Conservation (phyloP, 345 rosid species). For the Sonneratia alba region DNA sequence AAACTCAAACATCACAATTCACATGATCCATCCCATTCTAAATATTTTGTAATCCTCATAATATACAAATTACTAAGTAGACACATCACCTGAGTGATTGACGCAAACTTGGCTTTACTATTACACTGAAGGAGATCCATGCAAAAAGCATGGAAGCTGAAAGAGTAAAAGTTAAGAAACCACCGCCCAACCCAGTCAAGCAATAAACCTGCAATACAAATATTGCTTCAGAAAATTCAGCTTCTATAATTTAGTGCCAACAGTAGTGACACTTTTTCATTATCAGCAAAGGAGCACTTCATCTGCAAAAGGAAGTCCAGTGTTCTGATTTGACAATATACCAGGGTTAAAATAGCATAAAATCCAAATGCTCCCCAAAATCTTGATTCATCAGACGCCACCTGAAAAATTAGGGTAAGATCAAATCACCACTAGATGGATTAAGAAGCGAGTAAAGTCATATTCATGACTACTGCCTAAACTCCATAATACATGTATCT, state of each 20-base stretch:
- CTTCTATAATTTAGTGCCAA: constrained; percentile 1
- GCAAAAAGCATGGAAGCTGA: constrained; percentile 67
- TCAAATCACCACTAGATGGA: constrained; percentile 1
- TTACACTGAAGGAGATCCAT: constrained; percentile 56
- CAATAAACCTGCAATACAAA: constrained; percentile 56
- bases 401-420: constrained; percentile 38
- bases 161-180: constrained; percentile 58
- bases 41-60: background rate
- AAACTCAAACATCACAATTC: background rate
- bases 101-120: constrained; percentile 36
- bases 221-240: constrained; percentile 21
- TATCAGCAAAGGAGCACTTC: background rate
- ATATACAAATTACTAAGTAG: background rate
- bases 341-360: constrained; percentile 62
- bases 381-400: constrained; percentile 59
- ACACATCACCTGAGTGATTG: constrained; percentile 46
- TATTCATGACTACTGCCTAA: background rate
- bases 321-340: constrained; percentile 21
- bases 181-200: constrained; percentile 76
- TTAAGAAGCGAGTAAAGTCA: background rate
- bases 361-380: constrained; percentile 98
- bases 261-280: constrained; percentile 1
- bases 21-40: background rate
- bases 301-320: constrained; percentile 3
- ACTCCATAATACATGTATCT: too few species aligned